Percentiles rank a stretch among this genome's conserved stretches.
Conservation (phyloP, 1,284 basidiomycete species). For the Phlebopus sp. region DNA sequence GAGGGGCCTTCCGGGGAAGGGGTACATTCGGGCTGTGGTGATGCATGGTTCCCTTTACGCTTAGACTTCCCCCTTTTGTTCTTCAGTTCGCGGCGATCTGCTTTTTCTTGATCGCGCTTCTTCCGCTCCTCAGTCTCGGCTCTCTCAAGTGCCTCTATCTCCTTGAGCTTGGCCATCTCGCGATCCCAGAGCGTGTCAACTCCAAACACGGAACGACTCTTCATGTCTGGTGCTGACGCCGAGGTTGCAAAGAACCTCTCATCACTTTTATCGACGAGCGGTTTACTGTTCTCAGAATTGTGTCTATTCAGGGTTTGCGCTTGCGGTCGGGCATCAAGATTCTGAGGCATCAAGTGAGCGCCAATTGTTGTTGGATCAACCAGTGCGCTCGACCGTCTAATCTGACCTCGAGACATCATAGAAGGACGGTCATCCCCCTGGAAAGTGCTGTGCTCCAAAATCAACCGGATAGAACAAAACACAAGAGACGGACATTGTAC, state of each 20-base stretch:
- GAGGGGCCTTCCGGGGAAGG: slow-evolving; percentile 8
- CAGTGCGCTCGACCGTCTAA: slow-evolving; percentile 58
- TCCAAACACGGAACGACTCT: slow-evolving; percentile 74
- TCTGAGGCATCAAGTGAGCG: slow-evolving; percentile 22
- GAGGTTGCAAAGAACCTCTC: slow-evolving; percentile 28
- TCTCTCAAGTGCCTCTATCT: slow-evolving; percentile 66
- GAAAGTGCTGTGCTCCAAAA: slow-evolving; percentile 50
- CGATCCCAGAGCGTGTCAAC: slow-evolving; percentile 80
- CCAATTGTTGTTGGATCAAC: slow-evolving; percentile 67
- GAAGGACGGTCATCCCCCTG: slow-evolving; percentile 75
- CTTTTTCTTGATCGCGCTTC: slow-evolving; percentile 43
- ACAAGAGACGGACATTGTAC: slow-evolving; percentile 12
- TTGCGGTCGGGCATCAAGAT: slow-evolving; percentile 15
- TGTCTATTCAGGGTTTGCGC: slow-evolving; percentile 41
- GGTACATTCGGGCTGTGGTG: slow-evolving; percentile 9
- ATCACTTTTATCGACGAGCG: slow-evolving; percentile 57
- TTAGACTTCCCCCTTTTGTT: slow-evolving; percentile 46
- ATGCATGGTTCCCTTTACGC: slow-evolving; percentile 40
- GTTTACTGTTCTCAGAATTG: slow-evolving; percentile 50
- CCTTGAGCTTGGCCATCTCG: slow-evolving; percentile 69
- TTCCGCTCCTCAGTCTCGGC: slow-evolving; percentile 47
- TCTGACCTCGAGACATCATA: slow-evolving; percentile 72
- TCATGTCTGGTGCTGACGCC: slow-evolving; percentile 29
- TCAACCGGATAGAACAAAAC: slow-evolving; percentile 10
- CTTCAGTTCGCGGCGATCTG: slow-evolving; percentile 38